Evolutionary conservation across 768 basidiomycete genomes (phyloP), one percentile per base, ranked within the genome.

Genomic region (Saitozyma podzolica): DNA sequence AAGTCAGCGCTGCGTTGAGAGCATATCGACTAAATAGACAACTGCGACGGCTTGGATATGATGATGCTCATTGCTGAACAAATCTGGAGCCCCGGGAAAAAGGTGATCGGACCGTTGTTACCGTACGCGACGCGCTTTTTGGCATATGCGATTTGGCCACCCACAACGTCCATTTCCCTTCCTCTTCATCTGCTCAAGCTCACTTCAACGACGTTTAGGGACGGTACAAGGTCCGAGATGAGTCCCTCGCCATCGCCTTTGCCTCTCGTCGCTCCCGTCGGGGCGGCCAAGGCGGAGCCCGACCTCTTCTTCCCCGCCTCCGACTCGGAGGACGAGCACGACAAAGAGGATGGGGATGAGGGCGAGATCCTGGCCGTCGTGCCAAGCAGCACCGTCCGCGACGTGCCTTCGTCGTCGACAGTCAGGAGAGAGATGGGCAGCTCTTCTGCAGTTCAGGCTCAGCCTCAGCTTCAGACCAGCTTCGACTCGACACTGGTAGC

Each of bases 251-350:
- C 59, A 6, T 59, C 58, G 6, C 58, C 58, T 9, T 14, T 3
- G 17, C 29, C 17, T 3, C 45, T 10, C 14, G 20, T 39, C 17
- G 59, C 40, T 13, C 13, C 43, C 40, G 17, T 29, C 6, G 29
- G 2, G 29, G 29, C 29, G 29, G 50, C 63, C 37, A 61, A 61
- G 65, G 65, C 65, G 13, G 71, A 71, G 50, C 73, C 73, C 58
- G 74, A 72, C 62, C 67, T 75, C 41, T 75, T 75, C 67, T 75
- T 75, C 56, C 74, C 74, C 9, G 58, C 61, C 11, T 67, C 66
- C 19, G 69, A 70, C 56, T 70, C 68, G 9, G 74, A 75, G 52
- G 71, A 69, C n/a, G 70, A 72, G 17, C 62, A 67, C 40, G 63
- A 65, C 9, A 4, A 29, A 2, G 29, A 29, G 29, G 29, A 9